Conservation (phyloP, 306 rosid genomes). For the Prunus mongolica region DNA sequence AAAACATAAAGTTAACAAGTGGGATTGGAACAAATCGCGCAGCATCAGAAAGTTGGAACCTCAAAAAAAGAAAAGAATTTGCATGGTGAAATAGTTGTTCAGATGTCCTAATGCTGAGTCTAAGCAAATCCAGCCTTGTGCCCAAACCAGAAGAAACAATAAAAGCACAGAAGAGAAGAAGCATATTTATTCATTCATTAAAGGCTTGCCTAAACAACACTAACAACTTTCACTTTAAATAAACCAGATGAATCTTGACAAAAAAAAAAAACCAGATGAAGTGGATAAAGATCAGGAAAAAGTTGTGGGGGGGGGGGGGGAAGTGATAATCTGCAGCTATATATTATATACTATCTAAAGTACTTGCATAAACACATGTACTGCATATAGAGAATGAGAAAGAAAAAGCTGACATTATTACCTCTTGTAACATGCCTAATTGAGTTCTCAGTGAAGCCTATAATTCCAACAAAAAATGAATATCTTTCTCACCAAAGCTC, state of each 20-base stretch:
- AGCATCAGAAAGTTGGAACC: neutral
- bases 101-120: no score
- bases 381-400: neutral
- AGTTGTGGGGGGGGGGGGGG: neutral
- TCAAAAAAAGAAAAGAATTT: neutral
- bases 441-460: neutral
- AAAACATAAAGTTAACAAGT: neutral
- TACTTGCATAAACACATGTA: neutral
- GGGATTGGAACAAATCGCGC: neutral
- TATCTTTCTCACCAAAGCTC: neutral
- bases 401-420: neutral
- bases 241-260: neutral
- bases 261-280: neutral
- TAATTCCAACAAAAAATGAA: neutral
- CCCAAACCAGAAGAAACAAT: neutral
- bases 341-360: neutral
- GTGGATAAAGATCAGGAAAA: conserved; percentile 5
- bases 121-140: neutral
- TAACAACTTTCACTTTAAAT: conserved; percentile 2
- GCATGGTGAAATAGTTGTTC: neutral
- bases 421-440: conserved; percentile 17
- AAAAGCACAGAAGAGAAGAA: neutral
- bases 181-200: neutral
- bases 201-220: neutral
- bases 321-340: neutral